Conservation (phyloP, 805 yeast species). For the Yarrowia sp. region DNA sequence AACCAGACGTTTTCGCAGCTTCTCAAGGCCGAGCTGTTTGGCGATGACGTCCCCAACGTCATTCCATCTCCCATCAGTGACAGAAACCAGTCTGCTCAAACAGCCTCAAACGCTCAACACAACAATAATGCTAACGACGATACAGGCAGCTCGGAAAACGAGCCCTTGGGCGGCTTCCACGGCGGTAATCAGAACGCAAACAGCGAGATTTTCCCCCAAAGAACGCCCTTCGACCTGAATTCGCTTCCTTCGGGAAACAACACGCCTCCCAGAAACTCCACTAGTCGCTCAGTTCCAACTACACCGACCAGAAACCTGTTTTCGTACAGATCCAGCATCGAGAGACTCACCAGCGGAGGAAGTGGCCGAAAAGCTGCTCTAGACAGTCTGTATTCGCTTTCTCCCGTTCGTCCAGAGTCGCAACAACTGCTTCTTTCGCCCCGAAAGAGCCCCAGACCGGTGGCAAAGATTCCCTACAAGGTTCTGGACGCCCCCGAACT, state of each 20-base stretch:
- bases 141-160: constrained; percentile 19
- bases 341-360: constrained; percentile 22
- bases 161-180: constrained; percentile 6
- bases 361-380: constrained; percentile 23
- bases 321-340: constrained; percentile 42
- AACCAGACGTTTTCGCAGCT: constrained; percentile 86
- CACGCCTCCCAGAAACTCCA: constrained; percentile 40
- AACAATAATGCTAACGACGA: constrained; percentile 17
- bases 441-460: constrained; percentile 74
- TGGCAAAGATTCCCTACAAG: constrained; percentile 86
- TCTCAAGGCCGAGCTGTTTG: constrained; percentile 87
- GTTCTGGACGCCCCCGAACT: constrained; percentile 96
- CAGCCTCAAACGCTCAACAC: not conserved
- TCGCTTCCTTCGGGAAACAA: constrained; percentile 32
- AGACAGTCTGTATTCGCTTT: constrained; percentile 67
- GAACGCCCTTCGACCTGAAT: constrained; percentile 31
- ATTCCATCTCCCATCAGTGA: constrained; percentile 20
- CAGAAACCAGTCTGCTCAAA: constrained; percentile 25
- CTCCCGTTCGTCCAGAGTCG: constrained; percentile 89
- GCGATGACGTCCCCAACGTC: constrained; percentile 72
- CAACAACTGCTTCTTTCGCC: constrained; percentile 83
- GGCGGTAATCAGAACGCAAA: constrained; percentile 2
- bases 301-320: constrained; percentile 60
- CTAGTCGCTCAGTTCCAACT: constrained; percentile 44
- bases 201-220: constrained; percentile 18